Percentiles rank a stretch among this genome's conserved stretches.
These are phyloP conservation scores for Heterobasidion irregulare DNA, from an alignment of 1,284 basidiomycete genomes.

Conservation along the genomic window DNA sequence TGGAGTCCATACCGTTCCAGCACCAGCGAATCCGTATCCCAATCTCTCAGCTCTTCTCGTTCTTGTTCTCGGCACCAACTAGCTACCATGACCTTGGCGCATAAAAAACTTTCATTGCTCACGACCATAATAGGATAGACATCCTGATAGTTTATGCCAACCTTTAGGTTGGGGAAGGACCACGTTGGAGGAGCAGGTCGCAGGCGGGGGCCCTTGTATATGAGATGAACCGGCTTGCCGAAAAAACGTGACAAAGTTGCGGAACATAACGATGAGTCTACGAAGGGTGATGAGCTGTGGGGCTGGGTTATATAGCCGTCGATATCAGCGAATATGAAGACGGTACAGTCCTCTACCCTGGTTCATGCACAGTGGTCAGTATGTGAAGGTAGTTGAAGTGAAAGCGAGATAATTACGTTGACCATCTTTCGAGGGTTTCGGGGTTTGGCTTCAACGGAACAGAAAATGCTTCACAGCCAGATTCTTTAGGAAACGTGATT, in stretches of 20 bases:
- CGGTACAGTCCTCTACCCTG: conserved; percentile 45
- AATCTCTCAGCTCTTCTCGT: conserved; percentile 42
- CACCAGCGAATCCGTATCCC: conserved; percentile 31
- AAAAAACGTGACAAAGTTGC: conserved; percentile 53
- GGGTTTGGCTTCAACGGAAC: conserved; percentile 48
- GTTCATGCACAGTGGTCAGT: not conserved
- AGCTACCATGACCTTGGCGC: conserved; percentile 33
- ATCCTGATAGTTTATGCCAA: conserved; percentile 57
- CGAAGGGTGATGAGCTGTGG: conserved; percentile 15
- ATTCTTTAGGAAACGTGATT: conserved; percentile 50
- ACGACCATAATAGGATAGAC: conserved; percentile 60
- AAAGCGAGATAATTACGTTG: conserved; percentile 31
- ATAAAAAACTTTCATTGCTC: conserved; percentile 52
- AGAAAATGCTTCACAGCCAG: conserved; percentile 43
- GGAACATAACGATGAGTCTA: conserved; percentile 29
- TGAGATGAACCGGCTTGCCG: conserved; percentile 48
- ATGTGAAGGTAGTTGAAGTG: not conserved
- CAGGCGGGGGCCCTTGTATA: conserved; percentile 54
- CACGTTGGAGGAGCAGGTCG: conserved; percentile 42
- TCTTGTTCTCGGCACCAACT: conserved; percentile 20
- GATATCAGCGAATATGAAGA: conserved; percentile 39
- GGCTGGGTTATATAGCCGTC: conserved; percentile 60
- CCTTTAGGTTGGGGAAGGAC: conserved; percentile 47
- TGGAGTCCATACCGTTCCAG: too few relatives aligned
- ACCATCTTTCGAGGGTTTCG: conserved; percentile 42